Conservation (phyloP, 257 asterid species). For the Ilex asprella region DNA sequence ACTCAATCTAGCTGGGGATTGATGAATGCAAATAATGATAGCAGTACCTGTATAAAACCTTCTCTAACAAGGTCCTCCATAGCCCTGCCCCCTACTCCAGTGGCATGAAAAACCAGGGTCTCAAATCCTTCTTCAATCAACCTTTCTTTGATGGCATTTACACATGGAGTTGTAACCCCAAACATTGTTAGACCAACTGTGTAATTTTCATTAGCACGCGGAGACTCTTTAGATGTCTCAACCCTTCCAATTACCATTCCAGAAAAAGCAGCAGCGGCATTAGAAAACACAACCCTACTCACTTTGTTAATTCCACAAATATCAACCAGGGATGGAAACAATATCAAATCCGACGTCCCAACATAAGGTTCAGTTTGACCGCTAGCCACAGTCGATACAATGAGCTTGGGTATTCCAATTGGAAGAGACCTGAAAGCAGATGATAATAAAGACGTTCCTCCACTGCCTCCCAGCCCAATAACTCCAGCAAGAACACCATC, state of each 20-base stretch:
- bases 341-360: constrained; percentile 94
- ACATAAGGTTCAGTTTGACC: constrained; percentile 86
- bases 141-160: constrained; percentile 75
- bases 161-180: constrained; percentile 93
- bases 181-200: constrained; percentile 96
- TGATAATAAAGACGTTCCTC: constrained; percentile 85
- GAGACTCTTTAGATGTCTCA: constrained; percentile 24
- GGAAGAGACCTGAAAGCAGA: constrained; percentile 84
- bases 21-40: not conserved
- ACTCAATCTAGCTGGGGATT: constrained; percentile 6
- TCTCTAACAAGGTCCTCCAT: constrained; percentile 94
- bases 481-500: constrained; percentile 60
- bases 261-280: constrained; percentile 82
- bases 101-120: constrained; percentile 85
- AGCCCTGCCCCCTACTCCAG: constrained; percentile 98
- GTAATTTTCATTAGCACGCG: constrained; percentile 29
- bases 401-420: constrained; percentile 72
- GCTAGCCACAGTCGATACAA: constrained; percentile 89
- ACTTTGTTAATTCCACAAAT: constrained; percentile 87
- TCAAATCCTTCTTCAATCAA: constrained; percentile 75
- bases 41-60: constrained; percentile 75
- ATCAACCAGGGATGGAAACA: constrained; percentile 95
- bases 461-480: constrained; percentile 92
- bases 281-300: constrained; percentile 62
- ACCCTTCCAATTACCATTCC: constrained; percentile 73